These are phyloP conservation scores for Nematocida sp. DNA, from an alignment of 371 early-diverging fungal genomes.

Conservation along the genomic window DNA sequence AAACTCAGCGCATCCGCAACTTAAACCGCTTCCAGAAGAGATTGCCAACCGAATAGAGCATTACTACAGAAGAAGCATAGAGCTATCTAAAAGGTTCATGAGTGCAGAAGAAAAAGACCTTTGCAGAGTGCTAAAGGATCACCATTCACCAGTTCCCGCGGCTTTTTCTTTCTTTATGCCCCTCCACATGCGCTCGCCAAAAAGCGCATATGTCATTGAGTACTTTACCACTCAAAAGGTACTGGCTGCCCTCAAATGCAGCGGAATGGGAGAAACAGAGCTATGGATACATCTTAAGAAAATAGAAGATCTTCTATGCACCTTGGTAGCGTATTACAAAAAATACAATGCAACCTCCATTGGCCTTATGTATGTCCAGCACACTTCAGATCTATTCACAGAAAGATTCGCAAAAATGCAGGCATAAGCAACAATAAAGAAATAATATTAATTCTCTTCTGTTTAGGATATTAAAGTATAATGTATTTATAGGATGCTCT, in stretches of 20 bases:
- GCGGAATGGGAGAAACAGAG: conserved; percentile 57
- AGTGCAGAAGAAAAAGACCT: not conserved
- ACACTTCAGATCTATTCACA: conserved; percentile 51
- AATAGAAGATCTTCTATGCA: conserved; percentile 50
- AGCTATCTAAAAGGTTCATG: conserved; percentile 9
- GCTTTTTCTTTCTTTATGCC: conserved; percentile 36
- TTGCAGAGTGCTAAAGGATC: not conserved
- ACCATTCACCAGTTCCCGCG: not conserved
- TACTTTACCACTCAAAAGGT: conserved; percentile 59
- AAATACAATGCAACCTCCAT: conserved; percentile 47
- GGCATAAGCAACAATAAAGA: conserved; percentile 56
- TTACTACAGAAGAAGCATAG: conserved; percentile 4
- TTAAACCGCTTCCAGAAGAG: not conserved
- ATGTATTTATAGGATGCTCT: too few species aligned
- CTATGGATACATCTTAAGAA: conserved; percentile 56
- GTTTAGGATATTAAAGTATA: not conserved
- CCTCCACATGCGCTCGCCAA: conserved; percentile 16
- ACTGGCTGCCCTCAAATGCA: conserved; percentile 50
- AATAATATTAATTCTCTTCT: not conserved
- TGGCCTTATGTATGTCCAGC: conserved; percentile 17
- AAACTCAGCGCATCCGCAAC: not conserved
- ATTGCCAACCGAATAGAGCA: not conserved
- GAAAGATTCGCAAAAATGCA: conserved; percentile 61
- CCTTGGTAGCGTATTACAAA: conserved; percentile 47
- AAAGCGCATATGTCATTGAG: conserved; percentile 64